Evolutionary conservation across 805 yeast species (phyloP).

Genomic region (Candida pseudofarinosa): DNA sequence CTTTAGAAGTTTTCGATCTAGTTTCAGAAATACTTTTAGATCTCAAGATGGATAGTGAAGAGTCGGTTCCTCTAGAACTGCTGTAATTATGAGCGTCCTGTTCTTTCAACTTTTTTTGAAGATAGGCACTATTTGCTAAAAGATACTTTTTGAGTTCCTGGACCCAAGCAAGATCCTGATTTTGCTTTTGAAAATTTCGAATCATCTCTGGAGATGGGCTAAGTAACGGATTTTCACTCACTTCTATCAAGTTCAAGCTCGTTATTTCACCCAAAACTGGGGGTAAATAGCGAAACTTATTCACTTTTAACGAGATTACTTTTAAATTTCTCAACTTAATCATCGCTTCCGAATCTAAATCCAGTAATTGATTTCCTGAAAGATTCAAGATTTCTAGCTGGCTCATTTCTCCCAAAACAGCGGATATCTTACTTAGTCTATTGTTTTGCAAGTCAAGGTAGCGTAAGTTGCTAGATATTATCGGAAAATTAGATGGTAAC

Average conservation of each 20-base stretch:
- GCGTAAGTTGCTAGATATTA: conserved; percentile 41
- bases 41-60: conserved; percentile 18
- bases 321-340: conserved; percentile 42
- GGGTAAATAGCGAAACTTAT: conserved; percentile 53
- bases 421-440: conserved; percentile 51
- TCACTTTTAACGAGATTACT: conserved; percentile 59
- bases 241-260: conserved; percentile 53
- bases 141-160: conserved; percentile 36
- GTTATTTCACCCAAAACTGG: conserved; percentile 48
- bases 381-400: conserved; percentile 64
- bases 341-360: conserved; percentile 43
- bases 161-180: conserved; percentile 44
- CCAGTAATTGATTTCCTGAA: conserved; percentile 50
- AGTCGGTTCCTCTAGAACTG: conserved; percentile 9
- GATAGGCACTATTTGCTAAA: conserved; percentile 25
- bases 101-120: conserved; percentile 7
- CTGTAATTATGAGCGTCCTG: not conserved
- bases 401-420: conserved; percentile 29
- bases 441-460: conserved; percentile 68
- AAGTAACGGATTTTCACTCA: conserved; percentile 58
- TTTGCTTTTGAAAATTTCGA: conserved; percentile 32
- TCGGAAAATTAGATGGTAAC: conserved; percentile 46
- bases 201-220: conserved; percentile 39
- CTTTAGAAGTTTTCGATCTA: conserved; percentile 52
- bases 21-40: conserved; percentile 32